These are phyloP conservation scores for Penicillium macrosclerotiorum DNA, from an alignment of 495 filamentous ascomycete genomes.

Conservation along the genomic window DNA sequence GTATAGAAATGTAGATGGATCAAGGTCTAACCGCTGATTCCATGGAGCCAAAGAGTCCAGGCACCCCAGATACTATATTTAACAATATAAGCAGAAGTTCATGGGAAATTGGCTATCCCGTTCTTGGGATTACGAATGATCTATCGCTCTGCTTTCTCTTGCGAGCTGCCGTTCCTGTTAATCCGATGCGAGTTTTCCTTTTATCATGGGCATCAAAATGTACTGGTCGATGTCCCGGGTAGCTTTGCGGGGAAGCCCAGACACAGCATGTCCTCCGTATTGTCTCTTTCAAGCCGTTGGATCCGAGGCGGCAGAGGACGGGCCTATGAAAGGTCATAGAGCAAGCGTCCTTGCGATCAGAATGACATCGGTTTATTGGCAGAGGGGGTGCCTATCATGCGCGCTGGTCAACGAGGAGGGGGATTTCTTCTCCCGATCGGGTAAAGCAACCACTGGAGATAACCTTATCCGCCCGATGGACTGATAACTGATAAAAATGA, in stretches of 20 bases:
- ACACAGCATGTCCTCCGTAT: not conserved
- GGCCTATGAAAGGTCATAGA: conserved; percentile 1
- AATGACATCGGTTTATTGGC: conserved; percentile 10
- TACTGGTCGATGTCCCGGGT: not conserved
- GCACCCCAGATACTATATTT: too few relatives aligned
- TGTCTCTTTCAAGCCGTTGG: conserved; percentile 14
- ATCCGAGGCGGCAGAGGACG: conserved; percentile 19
- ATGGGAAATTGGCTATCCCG: too few relatives aligned
- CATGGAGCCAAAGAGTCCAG: too few relatives aligned
- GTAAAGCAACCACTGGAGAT: conserved; percentile 14
- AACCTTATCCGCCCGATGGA: conserved; percentile 8
- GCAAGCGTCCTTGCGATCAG: too few relatives aligned
- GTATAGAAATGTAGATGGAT: not conserved
- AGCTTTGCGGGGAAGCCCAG: conserved; percentile 2
- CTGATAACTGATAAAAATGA: not conserved
- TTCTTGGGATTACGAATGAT: too few relatives aligned
- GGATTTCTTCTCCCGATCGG: conserved; percentile 27
- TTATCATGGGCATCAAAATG: not conserved
- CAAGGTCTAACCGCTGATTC: not conserved
- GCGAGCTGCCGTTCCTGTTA: conserved; percentile 28
- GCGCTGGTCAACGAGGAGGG: not conserved
- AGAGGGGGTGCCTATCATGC: conserved; percentile 22
- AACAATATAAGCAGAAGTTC: too few relatives aligned
- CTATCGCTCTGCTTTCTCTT: not conserved
- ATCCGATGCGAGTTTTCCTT: conserved; percentile 28